Conservation (phyloP, 1,139 yeast genomes). For the Saccharomycopsis hybrid region DNA sequence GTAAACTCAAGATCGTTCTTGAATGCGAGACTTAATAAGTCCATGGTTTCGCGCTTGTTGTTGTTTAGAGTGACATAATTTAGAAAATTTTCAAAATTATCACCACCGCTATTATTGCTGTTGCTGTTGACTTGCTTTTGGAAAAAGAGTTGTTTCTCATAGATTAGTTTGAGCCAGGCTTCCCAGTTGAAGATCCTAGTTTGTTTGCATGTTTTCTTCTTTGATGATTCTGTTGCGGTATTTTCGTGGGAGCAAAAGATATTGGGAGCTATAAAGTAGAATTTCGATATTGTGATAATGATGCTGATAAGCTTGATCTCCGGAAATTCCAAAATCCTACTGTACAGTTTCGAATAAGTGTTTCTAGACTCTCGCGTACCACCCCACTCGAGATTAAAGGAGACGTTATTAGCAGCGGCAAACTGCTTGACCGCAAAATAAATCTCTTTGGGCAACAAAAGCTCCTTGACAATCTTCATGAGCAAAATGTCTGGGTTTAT, state of each 20-base stretch:
- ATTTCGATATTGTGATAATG: slow-evolving; percentile 21
- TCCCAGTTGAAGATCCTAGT: slow-evolving; percentile 5
- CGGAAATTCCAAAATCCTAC: slow-evolving; percentile 22
- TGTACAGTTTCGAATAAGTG: no score
- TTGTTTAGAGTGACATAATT: slow-evolving; percentile 2
- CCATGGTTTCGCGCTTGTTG: slow-evolving; percentile 5
- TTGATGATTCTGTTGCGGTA: not conserved
- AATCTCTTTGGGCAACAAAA: slow-evolving; percentile 32
- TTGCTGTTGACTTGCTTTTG: not conserved
- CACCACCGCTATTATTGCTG: slow-evolving; percentile 1
- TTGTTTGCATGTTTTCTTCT: no score
- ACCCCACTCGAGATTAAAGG: not conserved
- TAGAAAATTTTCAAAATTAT: slow-evolving; percentile 14
- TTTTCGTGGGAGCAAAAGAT: not conserved
- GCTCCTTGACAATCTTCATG: slow-evolving; percentile 30
- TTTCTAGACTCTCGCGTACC: no score
- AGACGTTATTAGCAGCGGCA: slow-evolving; percentile 8
- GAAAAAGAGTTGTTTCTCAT: slow-evolving; percentile 3
- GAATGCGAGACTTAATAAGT: slow-evolving; percentile 9
- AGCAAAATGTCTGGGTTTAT: slow-evolving; percentile 35
- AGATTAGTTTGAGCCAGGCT: slow-evolving; percentile 8
- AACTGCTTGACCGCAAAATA: slow-evolving; percentile 13
- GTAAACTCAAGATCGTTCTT: slow-evolving; percentile 5
- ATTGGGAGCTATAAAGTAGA: slow-evolving; percentile 20
- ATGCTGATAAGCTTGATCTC: slow-evolving; percentile 22